Base-by-base conservation (phyloP, 495 filamentous ascomycete genomes). In the Penicillium mononematosum region DNA sequence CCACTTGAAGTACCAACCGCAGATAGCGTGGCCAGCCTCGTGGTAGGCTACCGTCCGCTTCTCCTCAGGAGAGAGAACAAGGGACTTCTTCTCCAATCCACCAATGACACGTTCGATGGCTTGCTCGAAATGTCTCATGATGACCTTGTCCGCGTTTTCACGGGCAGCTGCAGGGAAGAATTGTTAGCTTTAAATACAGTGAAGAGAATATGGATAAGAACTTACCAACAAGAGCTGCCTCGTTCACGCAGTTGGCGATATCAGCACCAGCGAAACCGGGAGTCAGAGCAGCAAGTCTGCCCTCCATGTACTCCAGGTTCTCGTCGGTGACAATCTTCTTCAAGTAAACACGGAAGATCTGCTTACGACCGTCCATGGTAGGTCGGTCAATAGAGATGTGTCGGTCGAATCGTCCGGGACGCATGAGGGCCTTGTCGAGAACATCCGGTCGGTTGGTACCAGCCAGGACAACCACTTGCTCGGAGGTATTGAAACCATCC, bases 401-500 rank as follows among this genome's bases (percentile, higher is more conserved):
- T 71, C 95, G 82, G 66, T 98, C 94, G 68, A 98, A 98, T 53
- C 94, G 91, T 22, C 94, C 94, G 39, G 94, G 94, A 58, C 94
- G 89, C 89, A 98, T 91, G 56, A 98, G 78, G 16, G 94, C 94
- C 75, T 92, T 89, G 71, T 98, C 94, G 14, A 98, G 85, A 49
- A 98, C 84, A 70, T 98, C 94, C 29, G 91, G 86, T 71, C 94
- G 80, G 73, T 98, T 98, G 39, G 94, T 98, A 77, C 95, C 94
- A 45, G 94, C 94, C 54, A 98, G 83, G n/a, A 98, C 94, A 54
- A 98, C 93, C 32, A 98, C 88, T 76, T 98, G 95, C 64, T 98
- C 94, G 1, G 88, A 84, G 9, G 94, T 98, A 68, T 97, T 98
- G 84, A 98, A 98, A 50, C 94, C 94, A 70, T 98, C 94, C 94